Conservation (phyloP, 192 early-diverging fungal genomes). For the Umbelopsis isabellina region DNA sequence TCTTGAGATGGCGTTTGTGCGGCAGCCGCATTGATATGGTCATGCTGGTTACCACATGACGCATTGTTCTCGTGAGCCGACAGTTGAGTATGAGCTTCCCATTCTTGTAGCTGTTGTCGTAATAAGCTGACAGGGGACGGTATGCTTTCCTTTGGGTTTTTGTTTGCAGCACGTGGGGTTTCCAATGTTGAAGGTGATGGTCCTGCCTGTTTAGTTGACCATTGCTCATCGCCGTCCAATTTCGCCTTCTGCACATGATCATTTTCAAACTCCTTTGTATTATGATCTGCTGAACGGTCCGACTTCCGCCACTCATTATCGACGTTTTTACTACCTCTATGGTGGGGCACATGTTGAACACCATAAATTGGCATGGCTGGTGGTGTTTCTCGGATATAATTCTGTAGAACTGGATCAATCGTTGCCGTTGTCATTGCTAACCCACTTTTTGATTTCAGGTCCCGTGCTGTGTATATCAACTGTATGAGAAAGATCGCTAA, state of each 20-base stretch:
- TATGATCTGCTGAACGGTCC: conserved; percentile 21
- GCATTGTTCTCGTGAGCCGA: conserved; percentile 21
- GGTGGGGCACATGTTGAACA: neutral
- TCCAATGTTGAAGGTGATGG: conserved; percentile 8
- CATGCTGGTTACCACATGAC: conserved; percentile 16
- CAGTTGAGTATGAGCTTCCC: conserved; percentile 1
- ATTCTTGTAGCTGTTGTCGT: conserved; percentile 13
- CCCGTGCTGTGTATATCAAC: too few relatives aligned
- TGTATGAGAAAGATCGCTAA: too few relatives aligned
- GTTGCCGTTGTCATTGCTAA: neutral
- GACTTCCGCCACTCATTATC: conserved; percentile 18
- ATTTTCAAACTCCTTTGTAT: conserved; percentile 24
- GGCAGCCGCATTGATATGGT: conserved; percentile 14
- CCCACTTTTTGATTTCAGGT: too few relatives aligned
- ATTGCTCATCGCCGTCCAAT: conserved; percentile 15
- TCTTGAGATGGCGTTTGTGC: conserved; percentile 14
- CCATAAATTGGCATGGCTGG: neutral
- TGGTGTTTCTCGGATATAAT: neutral
- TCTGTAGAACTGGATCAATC: conserved; percentile 2
- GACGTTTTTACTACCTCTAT: neutral
- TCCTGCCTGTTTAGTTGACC: neutral
- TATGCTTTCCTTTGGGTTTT: neutral
- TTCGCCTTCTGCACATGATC: conserved; percentile 18
- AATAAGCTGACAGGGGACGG: conserved; percentile 11
- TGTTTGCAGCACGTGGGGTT: neutral